Conservation (phyloP, 805 yeast genomes). For the Priceomyces haplophilus region DNA sequence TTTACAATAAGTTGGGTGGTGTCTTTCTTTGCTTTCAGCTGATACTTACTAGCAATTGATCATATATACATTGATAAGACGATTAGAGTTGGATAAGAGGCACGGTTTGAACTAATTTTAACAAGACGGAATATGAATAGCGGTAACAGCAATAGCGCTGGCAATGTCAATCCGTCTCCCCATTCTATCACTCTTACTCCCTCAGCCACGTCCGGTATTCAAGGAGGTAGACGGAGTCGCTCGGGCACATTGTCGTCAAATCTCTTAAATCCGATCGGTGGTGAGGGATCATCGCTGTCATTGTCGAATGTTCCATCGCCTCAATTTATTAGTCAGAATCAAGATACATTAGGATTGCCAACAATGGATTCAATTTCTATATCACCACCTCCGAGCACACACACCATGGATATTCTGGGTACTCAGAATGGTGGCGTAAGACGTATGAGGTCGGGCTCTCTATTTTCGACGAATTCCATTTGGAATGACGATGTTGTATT, state of each 20-base stretch:
- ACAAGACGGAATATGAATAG: slow-evolving; percentile 2
- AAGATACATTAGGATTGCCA: slow-evolving; percentile 11
- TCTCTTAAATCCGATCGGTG: slow-evolving; percentile 24
- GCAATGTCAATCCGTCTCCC: slow-evolving; percentile 24
- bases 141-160: slow-evolving; percentile 5
- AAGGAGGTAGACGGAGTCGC: slow-evolving; percentile 52
- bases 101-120: neutral
- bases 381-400: slow-evolving; percentile 14
- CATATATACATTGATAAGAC: neutral
- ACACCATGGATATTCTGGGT: slow-evolving; percentile 18
- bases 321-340: slow-evolving; percentile 10
- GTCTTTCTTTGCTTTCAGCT: neutral
- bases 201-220: slow-evolving; percentile 22
- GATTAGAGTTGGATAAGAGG: no score
- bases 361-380: slow-evolving; percentile 18
- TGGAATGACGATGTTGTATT: slow-evolving; percentile 51
- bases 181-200: slow-evolving; percentile 31
- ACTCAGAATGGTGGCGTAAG: slow-evolving; percentile 19
- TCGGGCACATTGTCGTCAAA: slow-evolving; percentile 80
- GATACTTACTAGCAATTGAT: neutral
- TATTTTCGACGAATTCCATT: slow-evolving; percentile 49
- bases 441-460: slow-evolving; percentile 56
- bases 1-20: neutral
- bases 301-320: slow-evolving; percentile 18
- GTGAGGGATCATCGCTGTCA: slow-evolving; percentile 5